Evolutionary conservation across 2,329 filamentous ascomycete species (phyloP).

Genomic region (Cladosporium sp.): DNA sequence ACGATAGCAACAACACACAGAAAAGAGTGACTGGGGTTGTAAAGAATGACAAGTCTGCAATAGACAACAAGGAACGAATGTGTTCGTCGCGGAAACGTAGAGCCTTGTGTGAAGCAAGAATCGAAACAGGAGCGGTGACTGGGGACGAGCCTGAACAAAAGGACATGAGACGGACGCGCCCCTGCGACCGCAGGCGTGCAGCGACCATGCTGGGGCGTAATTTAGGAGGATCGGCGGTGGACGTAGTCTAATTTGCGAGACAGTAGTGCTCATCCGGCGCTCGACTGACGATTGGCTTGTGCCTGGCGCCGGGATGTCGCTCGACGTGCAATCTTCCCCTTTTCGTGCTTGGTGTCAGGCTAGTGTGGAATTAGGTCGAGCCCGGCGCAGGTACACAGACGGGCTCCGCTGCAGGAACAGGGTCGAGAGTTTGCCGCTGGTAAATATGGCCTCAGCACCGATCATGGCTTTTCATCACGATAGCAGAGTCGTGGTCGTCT

Average conservation of each 20-base stretch:
- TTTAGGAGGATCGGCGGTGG: constrained; percentile 13
- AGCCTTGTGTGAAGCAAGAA: constrained; percentile 15
- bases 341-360: constrained; percentile 2
- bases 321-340: constrained; percentile 9
- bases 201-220: constrained; percentile 9
- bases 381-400: constrained; percentile 14
- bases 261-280: constrained; percentile 6
- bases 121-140: constrained; percentile 9
- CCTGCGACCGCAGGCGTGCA: constrained; percentile 11
- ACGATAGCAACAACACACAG: constrained; percentile 19
- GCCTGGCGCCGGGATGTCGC: constrained; percentile 2
- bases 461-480: too few relatives aligned
- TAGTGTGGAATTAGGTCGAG: not conserved
- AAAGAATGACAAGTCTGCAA: constrained; percentile 31
- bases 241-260: constrained; percentile 14
- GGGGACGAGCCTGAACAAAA: constrained; percentile 12
- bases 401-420: constrained; percentile 1
- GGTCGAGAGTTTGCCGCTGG: constrained; percentile 6
- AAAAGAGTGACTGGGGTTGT: constrained; percentile 29
- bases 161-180: constrained; percentile 4
- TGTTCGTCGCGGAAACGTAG: constrained; percentile 23
- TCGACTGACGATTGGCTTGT: constrained; percentile 14
- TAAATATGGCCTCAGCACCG: too few relatives aligned
- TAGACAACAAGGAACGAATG: constrained; percentile 23
- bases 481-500: not conserved